A percentile compares a stretch with the other conserved stretches of the same genome.
Conservation (phyloP, 768 basidiomycete genomes). For the Boletellus ananas region DNA sequence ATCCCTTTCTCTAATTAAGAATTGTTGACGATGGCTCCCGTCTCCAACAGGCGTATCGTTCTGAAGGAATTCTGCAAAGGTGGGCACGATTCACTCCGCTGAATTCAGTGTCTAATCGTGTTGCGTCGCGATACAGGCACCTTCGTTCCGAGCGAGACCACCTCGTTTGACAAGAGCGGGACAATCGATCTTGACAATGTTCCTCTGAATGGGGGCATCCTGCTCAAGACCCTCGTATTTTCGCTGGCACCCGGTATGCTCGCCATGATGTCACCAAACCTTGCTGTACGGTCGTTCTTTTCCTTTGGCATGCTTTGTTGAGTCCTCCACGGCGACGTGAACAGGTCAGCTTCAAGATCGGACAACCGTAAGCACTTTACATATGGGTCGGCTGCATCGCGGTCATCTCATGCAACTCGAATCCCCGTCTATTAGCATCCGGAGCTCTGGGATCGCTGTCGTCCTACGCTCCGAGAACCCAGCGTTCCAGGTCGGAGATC, state of each 20-base stretch:
- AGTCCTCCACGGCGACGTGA: not conserved
- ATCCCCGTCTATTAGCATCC: not conserved
- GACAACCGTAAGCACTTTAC: conserved; percentile 1
- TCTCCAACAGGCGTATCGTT: not conserved
- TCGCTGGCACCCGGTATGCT: conserved; percentile 46
- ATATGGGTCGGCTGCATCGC: no score
- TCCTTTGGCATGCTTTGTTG: not conserved
- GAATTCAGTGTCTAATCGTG: no score
- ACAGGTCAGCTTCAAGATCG: conserved; percentile 3
- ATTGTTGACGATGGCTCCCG: not conserved
- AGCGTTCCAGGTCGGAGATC: conserved; percentile 38
- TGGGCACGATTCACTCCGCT: not conserved
- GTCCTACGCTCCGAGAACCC: conserved; percentile 44
- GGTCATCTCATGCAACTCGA: not conserved
- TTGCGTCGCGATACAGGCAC: not conserved
- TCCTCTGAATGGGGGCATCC: not conserved
- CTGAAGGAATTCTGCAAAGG: not conserved
- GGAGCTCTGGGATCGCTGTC: conserved; percentile 7
- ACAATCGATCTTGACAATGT: conserved; percentile 27
- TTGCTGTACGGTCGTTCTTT: not conserved
- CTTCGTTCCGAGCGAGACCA: not conserved
- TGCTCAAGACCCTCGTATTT: conserved; percentile 45
- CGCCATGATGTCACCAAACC: conserved; percentile 33
- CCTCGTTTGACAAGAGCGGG: not conserved
- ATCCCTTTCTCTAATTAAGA: no score